A percentile compares a stretch with the other conserved stretches of the same genome.
Conservation (phyloP, 352 stramenopile genomes). For the Globisporangium nodosum region DNA sequence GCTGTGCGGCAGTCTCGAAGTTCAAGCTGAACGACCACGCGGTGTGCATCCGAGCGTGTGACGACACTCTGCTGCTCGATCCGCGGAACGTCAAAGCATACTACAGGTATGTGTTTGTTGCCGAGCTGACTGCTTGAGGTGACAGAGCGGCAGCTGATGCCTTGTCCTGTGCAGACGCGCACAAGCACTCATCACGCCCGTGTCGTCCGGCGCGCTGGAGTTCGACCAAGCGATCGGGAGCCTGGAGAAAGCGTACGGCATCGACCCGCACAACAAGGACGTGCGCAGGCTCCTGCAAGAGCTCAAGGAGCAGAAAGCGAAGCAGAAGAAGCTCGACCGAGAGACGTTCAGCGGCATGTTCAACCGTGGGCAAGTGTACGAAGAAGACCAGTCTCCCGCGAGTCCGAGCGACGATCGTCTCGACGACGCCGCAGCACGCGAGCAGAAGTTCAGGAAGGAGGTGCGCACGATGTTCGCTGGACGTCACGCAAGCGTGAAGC, state of each 20-base stretch:
- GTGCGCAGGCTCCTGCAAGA: constrained; percentile 64
- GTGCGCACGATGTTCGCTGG: constrained; percentile 13
- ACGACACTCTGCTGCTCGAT: constrained; percentile 64
- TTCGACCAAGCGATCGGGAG: constrained; percentile 71
- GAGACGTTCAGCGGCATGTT: constrained; percentile 85
- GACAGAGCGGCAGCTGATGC: not conserved
- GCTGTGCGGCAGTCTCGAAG: constrained; percentile 44
- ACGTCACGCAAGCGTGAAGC: not conserved
- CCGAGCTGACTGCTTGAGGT: not conserved
- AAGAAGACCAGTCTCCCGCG: constrained; percentile 16
- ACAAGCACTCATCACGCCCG: constrained; percentile 66
- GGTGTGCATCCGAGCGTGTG: constrained; percentile 56
- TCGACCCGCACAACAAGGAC: constrained; percentile 54
- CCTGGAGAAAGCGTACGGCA: constrained; percentile 56
- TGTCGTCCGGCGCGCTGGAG: constrained; percentile 68
- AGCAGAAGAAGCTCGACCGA: constrained; percentile 62
- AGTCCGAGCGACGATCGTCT: constrained; percentile 3
- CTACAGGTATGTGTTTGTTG: constrained; percentile 37
- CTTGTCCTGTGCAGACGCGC: constrained; percentile 32
- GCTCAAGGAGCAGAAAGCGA: constrained; percentile 55
- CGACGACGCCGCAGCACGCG: constrained; percentile 23
- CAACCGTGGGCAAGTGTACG: constrained; percentile 57
- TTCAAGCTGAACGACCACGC: constrained; percentile 70
- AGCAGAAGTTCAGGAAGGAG: constrained; percentile 53
- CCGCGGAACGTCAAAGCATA: constrained; percentile 65